Conservation (phyloP, 2,329 filamentous ascomycete genomes). For the Chrysoporthe deuterocubensis region DNA sequence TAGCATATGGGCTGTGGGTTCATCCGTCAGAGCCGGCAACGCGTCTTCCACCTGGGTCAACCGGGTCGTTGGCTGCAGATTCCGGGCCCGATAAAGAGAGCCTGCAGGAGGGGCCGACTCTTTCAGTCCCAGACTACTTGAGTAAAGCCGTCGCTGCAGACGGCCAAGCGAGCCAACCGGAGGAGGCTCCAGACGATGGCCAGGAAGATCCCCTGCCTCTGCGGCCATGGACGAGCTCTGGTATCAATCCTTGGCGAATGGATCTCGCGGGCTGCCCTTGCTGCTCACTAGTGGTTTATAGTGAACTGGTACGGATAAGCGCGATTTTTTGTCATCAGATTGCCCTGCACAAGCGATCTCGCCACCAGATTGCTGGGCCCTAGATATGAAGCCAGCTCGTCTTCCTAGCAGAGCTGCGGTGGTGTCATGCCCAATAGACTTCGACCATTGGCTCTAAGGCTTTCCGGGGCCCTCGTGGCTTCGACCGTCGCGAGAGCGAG, state of each 20-base stretch:
- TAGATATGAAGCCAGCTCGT: neutral
- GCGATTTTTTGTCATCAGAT: slow-evolving; percentile 22
- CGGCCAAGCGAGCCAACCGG: neutral
- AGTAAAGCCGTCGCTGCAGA: neutral
- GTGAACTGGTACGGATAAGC: slow-evolving; percentile 18
- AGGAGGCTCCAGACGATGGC: neutral
- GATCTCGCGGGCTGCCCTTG: neutral
- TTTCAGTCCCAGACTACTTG: neutral
- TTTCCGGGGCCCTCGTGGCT: neutral
- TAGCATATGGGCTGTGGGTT: slow-evolving; percentile 11
- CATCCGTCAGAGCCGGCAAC: slow-evolving; percentile 4
- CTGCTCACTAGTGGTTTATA: neutral
- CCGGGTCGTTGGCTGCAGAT: neutral
- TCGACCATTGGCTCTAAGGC: neutral
- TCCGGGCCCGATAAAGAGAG: slow-evolving; percentile 6
- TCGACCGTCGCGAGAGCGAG: neutral
- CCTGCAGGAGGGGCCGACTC: slow-evolving; percentile 1
- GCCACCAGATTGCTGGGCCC: slow-evolving; percentile 23
- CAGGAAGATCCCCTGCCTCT: neutral
- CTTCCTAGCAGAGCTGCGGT: neutral
- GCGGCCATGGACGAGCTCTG: neutral
- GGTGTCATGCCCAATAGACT: neutral
- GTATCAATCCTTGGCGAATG: slow-evolving; percentile 8
- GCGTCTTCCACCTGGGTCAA: neutral
- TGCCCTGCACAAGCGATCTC: slow-evolving; percentile 21